phyloP scores from a whole-genome alignment of 805 yeast species.

The Barnettozyma salicaria region DNA sequence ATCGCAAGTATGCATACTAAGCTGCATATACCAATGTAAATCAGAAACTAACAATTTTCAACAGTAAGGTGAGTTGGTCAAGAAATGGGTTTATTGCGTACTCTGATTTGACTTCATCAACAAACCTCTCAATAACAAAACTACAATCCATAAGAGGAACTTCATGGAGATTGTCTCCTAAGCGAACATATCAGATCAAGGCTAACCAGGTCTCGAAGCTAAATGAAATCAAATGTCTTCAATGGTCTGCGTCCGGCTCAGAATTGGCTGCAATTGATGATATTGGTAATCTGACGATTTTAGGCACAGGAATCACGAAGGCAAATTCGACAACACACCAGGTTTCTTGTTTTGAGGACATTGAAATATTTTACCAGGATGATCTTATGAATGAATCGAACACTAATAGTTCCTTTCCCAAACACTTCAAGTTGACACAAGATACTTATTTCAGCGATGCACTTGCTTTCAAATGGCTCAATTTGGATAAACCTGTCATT shows the following conservation, averaged over 20 bases:
- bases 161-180: conserved; percentile 56
- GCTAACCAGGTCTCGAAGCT: conserved; percentile 23
- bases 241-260: conserved; percentile 76
- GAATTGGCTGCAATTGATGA: conserved; percentile 78
- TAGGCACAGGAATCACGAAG: conserved; percentile 44
- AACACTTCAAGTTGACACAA: conserved; percentile 1
- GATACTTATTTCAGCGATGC: conserved; percentile 24
- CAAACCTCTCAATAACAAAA: conserved; percentile 29
- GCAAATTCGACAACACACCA: conserved; percentile 28
- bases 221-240: conserved; percentile 40
- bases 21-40: not conserved
- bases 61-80: conserved; percentile 50
- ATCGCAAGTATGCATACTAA: no score
- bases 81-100: conserved; percentile 81
- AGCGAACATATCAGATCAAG: conserved; percentile 20
- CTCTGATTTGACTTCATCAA: conserved; percentile 34
- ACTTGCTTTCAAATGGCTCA: conserved; percentile 64
- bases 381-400: conserved; percentile 18
- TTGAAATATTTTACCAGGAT: conserved; percentile 33
- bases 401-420: not conserved
- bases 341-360: conserved; percentile 22
- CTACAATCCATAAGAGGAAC: conserved; percentile 66
- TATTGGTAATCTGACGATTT: conserved; percentile 57
- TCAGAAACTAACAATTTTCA: not conserved
- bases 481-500: conserved; percentile 60